These are phyloP conservation scores for Fraxinus ornus DNA, from an alignment of 305 asterid species.

Conservation along the genomic window DNA sequence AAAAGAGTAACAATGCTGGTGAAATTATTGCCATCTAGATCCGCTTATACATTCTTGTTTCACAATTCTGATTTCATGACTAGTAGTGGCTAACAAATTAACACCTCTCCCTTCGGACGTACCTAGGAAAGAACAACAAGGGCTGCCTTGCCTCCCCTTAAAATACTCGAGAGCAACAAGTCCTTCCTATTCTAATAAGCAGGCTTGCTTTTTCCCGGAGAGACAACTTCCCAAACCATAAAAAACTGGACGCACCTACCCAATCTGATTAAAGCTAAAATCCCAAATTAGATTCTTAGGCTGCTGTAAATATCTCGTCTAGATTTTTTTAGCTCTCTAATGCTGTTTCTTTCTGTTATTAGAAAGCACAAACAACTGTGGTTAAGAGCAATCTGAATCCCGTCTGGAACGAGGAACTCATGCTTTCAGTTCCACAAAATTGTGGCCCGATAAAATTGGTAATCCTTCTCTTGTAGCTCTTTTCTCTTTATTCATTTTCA, in stretches of 20 bases:
- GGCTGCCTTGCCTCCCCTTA: not conserved
- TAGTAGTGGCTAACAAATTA: not conserved
- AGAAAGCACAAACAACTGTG: constrained; percentile 76
- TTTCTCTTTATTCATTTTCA: not conserved
- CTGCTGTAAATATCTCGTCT: not conserved
- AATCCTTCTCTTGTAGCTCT: constrained; percentile 20
- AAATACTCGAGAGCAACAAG: not conserved
- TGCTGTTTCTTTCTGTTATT: constrained; percentile 25
- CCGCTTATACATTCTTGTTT: not conserved
- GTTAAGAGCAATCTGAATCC: constrained; percentile 75
- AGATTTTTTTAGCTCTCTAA: not conserved
- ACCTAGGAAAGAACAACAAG: not conserved
- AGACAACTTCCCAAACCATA: not conserved
- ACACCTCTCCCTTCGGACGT: not conserved
- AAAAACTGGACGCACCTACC: not conserved
- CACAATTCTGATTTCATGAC: not conserved
- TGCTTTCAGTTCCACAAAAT: constrained; percentile 55
- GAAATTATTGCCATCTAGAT: not conserved
- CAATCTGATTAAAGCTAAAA: not conserved
- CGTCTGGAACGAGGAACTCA: constrained; percentile 67
- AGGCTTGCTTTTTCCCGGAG: not conserved
- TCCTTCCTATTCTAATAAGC: not conserved
- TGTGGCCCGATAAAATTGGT: constrained; percentile 69
- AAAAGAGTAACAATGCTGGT: not conserved
- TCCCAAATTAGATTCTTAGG: not conserved